Conservation (phyloP, 148 eudicot genomes). For the Fallopia convolvulus region DNA sequence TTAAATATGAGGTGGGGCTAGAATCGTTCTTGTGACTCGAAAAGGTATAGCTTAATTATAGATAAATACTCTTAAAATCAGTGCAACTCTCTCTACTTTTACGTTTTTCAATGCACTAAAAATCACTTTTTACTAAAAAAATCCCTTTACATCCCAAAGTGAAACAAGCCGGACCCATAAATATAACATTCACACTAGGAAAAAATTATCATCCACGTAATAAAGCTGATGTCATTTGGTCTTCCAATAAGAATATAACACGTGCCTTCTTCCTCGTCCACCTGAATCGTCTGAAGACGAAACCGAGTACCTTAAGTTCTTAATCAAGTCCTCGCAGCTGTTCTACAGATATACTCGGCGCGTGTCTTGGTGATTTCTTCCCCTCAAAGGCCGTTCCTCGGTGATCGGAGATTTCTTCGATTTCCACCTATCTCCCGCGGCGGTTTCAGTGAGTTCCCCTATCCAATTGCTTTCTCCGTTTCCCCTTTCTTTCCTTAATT, state of each 20-base stretch:
- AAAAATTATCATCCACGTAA: neutral
- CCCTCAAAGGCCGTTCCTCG: constrained; percentile 2
- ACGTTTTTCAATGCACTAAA: too few species aligned
- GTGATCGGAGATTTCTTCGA: neutral
- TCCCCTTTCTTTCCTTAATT: neutral
- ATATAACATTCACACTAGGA: too few species aligned
- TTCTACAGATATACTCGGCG: neutral
- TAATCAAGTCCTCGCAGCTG: neutral
- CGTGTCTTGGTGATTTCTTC: neutral
- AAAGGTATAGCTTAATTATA: too few species aligned
- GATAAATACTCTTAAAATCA: too few species aligned
- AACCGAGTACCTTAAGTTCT: neutral
- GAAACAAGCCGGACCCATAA: too few species aligned
- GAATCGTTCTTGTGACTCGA: too few species aligned
- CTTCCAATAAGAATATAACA: constrained; percentile 1
- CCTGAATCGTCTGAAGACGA: neutral
- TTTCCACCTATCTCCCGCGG: neutral
- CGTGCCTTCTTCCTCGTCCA: neutral
- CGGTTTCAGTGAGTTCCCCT: neutral
- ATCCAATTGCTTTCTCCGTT: neutral
- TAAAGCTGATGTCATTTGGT: neutral
- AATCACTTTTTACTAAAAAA: too few species aligned
- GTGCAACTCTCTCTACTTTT: too few species aligned
- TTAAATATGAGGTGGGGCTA: too few species aligned
- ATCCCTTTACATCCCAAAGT: too few species aligned